Percentiles rank a stretch among this genome's conserved stretches.
These are phyloP conservation scores for Endoconidiophora laricicola DNA, from an alignment of 2,329 filamentous ascomycete genomes.

Conservation along the genomic window DNA sequence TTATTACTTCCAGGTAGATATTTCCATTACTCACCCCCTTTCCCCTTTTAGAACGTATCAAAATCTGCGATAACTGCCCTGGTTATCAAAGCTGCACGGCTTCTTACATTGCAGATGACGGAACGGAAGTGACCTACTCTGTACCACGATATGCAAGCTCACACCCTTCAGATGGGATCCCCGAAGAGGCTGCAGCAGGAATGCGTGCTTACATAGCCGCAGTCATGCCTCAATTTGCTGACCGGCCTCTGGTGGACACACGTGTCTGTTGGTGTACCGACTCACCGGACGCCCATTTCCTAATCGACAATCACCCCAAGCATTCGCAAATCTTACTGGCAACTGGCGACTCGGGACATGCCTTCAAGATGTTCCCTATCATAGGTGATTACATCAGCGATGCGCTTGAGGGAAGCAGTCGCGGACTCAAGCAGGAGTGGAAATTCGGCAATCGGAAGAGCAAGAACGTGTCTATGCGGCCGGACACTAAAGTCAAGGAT, in stretches of 20 bases:
- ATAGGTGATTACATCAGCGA: slow-evolving; percentile 16
- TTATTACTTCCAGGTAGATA: no score
- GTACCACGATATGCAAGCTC: slow-evolving; percentile 13
- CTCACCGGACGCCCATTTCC: slow-evolving; percentile 21
- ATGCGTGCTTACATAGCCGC: slow-evolving; percentile 13
- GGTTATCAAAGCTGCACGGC: slow-evolving; percentile 12
- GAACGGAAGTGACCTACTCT: slow-evolving; percentile 11
- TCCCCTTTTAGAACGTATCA: slow-evolving; percentile 3
- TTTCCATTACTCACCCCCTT: no score
- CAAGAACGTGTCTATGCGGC: slow-evolving; percentile 13
- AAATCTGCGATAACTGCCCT: slow-evolving; percentile 14
- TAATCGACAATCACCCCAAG: slow-evolving; percentile 17
- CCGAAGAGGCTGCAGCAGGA: slow-evolving; percentile 10
- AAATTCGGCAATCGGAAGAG: slow-evolving; percentile 13
- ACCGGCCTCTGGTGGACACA: slow-evolving; percentile 15
- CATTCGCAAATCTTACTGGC: slow-evolving; percentile 14
- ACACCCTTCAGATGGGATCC: slow-evolving; percentile 11
- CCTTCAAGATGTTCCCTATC: slow-evolving; percentile 18
- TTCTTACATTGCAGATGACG: slow-evolving; percentile 8
- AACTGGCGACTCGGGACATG: slow-evolving; percentile 17
- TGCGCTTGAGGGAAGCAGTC: slow-evolving; percentile 13
- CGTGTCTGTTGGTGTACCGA: slow-evolving; percentile 21
- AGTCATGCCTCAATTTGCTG: slow-evolving; percentile 16
- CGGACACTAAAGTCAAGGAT: slow-evolving; percentile 15
- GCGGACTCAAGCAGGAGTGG: slow-evolving; percentile 15